Evolutionary conservation across 192 early-diverging fungal genomes (phyloP).

Genomic region (Geosiphon pyriformis): DNA sequence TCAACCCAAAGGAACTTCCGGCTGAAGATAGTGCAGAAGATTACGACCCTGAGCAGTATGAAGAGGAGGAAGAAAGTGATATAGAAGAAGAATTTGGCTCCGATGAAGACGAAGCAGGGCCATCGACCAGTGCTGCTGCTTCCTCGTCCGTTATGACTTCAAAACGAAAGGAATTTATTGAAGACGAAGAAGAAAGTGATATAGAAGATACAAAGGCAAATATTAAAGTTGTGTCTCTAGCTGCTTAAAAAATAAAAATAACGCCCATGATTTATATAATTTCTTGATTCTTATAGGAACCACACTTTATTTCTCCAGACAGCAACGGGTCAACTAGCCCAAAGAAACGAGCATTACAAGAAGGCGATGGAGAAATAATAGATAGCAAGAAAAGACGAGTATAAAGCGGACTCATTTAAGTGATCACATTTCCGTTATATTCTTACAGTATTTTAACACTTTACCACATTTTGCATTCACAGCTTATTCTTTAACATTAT

Average conservation of each 20-base stretch:
- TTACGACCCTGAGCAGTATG: neutral
- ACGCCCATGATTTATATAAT: neutral
- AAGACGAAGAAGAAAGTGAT: neutral
- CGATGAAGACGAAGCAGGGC: slow-evolving; percentile 3
- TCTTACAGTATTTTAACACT: no score
- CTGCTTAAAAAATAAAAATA: neutral
- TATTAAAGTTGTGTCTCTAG: neutral
- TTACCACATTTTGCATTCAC: no score
- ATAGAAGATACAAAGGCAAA: neutral
- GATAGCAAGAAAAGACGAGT: neutral
- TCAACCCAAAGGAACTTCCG: slow-evolving; percentile 10
- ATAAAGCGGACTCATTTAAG: no score
- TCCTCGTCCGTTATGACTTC: neutral
- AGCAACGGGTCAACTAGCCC: neutral
- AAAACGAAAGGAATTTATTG: neutral
- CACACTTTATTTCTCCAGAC: neutral
- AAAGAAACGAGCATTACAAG: neutral
- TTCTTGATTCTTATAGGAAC: neutral
- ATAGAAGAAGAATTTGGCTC: neutral
- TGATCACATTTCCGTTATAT: no score
- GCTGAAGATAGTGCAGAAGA: slow-evolving; percentile 2
- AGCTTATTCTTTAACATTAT: no score
- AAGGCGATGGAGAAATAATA: neutral
- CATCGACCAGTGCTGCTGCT: neutral
- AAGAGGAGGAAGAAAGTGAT: slow-evolving; percentile 6